phyloP scores from a whole-genome alignment of 108 stramenopile species.

The Pseudonitzschia multistriata region DNA sequence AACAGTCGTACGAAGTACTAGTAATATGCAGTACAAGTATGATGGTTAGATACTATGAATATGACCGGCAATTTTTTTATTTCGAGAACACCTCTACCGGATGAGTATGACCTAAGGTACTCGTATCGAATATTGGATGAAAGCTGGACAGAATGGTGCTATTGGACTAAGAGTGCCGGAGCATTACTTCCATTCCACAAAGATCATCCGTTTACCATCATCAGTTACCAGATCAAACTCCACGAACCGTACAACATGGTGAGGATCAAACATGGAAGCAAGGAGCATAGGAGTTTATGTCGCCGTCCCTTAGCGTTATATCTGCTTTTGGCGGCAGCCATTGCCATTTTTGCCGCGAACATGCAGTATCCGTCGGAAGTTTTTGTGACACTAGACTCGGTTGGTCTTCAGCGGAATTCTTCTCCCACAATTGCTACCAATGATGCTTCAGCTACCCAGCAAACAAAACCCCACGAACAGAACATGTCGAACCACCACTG shows the following conservation, averaged over 20 bases:
- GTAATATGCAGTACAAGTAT: no score
- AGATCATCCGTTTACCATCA: no score
- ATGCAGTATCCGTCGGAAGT: neutral
- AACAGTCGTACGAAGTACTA: no score
- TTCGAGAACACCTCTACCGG: no score
- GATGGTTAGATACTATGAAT: neutral
- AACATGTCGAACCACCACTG: slow-evolving; percentile 8
- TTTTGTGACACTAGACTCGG: neutral
- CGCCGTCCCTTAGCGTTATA: neutral
- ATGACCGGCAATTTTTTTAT: neutral
- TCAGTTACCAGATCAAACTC: no score
- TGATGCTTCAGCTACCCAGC: neutral
- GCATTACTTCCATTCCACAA: no score
- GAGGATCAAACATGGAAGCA: neutral
- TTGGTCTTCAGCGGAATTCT: no score
- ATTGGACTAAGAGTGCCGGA: no score
- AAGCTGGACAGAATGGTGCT: no score
- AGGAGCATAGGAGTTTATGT: neutral
- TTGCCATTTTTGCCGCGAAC: neutral
- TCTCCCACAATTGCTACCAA: neutral
- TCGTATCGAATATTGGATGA: no score
- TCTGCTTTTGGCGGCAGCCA: neutral
- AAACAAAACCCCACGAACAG: neutral
- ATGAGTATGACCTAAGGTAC: no score
- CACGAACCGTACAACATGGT: neutral